phyloP scores from a whole-genome alignment of 2,329 filamentous ascomycete species.

The Xylariomycetidae sp. region DNA sequence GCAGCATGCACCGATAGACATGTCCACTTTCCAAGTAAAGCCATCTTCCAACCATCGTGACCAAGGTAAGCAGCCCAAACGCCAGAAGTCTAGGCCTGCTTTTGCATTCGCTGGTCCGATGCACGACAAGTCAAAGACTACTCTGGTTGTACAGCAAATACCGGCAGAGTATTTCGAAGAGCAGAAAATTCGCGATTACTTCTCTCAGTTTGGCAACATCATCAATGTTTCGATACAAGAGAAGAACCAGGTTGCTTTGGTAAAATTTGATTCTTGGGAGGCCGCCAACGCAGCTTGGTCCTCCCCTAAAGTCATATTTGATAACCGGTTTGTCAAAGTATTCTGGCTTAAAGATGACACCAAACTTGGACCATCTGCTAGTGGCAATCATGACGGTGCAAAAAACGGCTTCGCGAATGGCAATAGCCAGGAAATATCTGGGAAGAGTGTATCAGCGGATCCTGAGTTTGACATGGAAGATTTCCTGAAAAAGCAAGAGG shows the following conservation, averaged over 20 bases:
- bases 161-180: conserved; percentile 67
- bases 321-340: conserved; percentile 81
- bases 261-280: conserved; percentile 64
- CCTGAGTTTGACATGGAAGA: conserved; percentile 65
- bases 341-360: conserved; percentile 65
- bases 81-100: conserved; percentile 43
- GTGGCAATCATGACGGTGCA: conserved; percentile 23
- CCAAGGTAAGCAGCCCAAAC: too few species aligned
- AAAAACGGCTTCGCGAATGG: conserved; percentile 25
- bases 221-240: conserved; percentile 60
- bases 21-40: conserved; percentile 8
- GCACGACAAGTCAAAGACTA: conserved; percentile 57
- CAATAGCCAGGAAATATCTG: conserved; percentile 3
- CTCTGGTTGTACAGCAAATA: conserved; percentile 73
- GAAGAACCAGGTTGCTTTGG: conserved; percentile 62
- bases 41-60: conserved; percentile 18
- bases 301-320: conserved; percentile 76
- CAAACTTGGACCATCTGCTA: conserved; percentile 19
- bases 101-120: conserved; percentile 63
- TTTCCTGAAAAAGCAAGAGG: conserved; percentile 63
- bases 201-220: conserved; percentile 66
- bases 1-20: conserved; percentile 13
- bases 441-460: conserved; percentile 25
- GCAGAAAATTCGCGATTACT: conserved; percentile 62
- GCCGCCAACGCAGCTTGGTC: conserved; percentile 66